Evolutionary conservation across 73 alveolate species (phyloP).

Genomic region (Durusdinium trenchii): DNA sequence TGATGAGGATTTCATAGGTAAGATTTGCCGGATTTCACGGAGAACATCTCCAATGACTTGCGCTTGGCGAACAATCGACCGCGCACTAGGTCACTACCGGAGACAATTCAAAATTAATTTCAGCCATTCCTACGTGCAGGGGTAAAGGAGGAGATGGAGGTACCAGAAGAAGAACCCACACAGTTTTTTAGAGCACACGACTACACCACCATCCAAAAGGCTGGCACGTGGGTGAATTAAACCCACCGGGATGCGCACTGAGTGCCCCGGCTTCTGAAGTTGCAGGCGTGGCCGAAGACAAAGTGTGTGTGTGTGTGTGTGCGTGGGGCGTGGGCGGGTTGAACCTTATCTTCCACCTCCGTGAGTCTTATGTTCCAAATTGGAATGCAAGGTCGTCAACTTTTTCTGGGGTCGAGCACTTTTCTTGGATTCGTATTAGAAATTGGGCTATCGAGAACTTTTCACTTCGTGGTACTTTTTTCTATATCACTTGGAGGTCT

Average conservation of each 20-base stretch:
- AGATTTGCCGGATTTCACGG: background rate
- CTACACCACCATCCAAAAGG: background rate
- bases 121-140: background rate
- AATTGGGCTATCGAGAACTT: background rate
- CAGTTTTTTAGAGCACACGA: background rate
- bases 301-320: background rate
- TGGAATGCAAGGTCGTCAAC: background rate
- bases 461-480: background rate
- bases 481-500: background rate
- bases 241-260: too few relatives aligned
- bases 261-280: background rate
- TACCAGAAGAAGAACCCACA: background rate
- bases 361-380: background rate
- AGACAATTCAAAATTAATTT: background rate
- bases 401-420: background rate
- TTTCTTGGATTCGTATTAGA: background rate
- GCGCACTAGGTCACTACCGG: background rate
- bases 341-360: too few relatives aligned
- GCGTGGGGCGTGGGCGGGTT: background rate
- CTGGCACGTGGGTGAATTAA: too few relatives aligned
- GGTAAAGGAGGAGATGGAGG: too few relatives aligned
- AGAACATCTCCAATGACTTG: background rate
- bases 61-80: background rate
- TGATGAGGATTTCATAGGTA: constrained; percentile 3
- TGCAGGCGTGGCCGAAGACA: background rate